Evolutionary conservation across 306 rosid genomes (phyloP).

Genomic region (Styphnolobium japonicum): DNA sequence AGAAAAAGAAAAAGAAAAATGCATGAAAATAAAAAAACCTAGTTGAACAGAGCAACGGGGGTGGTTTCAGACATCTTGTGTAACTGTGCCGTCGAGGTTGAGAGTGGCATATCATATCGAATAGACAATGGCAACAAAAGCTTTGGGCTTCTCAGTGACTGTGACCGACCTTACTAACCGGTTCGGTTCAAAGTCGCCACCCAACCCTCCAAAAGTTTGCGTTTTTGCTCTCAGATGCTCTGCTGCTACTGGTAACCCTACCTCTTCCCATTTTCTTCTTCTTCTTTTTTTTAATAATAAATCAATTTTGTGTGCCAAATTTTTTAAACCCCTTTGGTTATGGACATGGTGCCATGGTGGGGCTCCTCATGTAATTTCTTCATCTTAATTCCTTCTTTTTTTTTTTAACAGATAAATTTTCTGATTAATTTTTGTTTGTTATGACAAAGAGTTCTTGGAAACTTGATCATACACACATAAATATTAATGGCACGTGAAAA

Average conservation of each 20-base stretch:
- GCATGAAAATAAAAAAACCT: not conserved
- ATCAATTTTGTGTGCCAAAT: too few species aligned
- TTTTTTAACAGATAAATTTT: too few species aligned
- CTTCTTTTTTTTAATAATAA: not conserved
- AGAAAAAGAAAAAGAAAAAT: not conserved
- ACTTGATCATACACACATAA: not conserved
- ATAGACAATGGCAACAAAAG: not conserved
- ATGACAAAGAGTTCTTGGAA: not conserved
- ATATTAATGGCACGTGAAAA: not conserved
- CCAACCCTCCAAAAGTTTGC: not conserved
- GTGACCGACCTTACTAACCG: not conserved
- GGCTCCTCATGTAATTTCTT: not conserved
- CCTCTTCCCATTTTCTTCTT: not conserved
- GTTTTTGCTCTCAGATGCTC: slow-evolving; percentile 14
- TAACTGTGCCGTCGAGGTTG: not conserved
- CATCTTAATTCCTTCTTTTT: not conserved
- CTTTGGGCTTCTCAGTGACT: not conserved
- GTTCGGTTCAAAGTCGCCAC: not conserved
- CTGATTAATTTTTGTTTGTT: too few species aligned
- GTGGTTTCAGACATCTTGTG: not conserved
- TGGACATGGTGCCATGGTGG: not conserved
- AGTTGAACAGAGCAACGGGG: not conserved
- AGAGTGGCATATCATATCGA: not conserved
- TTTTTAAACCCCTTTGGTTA: too few species aligned
- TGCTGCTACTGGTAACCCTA: slow-evolving; percentile 2